Evolutionary conservation across 164 flowering plant species (phyloP).

Genomic region (Litsea cubeba): DNA sequence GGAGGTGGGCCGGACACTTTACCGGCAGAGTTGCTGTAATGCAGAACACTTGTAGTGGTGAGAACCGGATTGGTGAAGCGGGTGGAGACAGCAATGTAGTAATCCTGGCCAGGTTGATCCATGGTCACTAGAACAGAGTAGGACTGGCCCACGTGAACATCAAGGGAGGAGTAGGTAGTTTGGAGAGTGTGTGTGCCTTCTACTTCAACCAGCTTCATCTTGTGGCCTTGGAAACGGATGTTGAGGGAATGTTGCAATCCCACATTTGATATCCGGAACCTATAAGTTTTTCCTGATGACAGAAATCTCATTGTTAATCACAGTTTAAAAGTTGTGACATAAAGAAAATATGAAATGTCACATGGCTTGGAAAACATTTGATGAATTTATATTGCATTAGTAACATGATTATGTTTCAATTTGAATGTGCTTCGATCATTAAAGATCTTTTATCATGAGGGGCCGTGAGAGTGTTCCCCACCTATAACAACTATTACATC

Average conservation of each 20-base stretch:
- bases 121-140: slow-evolving; percentile 73
- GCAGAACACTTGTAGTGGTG: slow-evolving; percentile 49
- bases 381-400: too few species aligned
- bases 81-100: slow-evolving; percentile 60
- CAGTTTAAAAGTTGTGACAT: neutral
- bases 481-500: too few species aligned
- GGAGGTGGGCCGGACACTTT: slow-evolving; percentile 53
- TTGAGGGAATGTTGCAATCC: slow-evolving; percentile 64
- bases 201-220: slow-evolving; percentile 73
- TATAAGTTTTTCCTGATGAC: slow-evolving; percentile 66
- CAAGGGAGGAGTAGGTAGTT: slow-evolving; percentile 41
- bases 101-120: slow-evolving; percentile 59
- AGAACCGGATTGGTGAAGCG: slow-evolving; percentile 45
- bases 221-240: slow-evolving; percentile 61
- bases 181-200: slow-evolving; percentile 85
- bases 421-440: too few species aligned
- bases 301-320: neutral
- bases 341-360: neutral
- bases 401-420: too few species aligned
- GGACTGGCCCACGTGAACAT: slow-evolving; percentile 83
- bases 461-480: too few species aligned
- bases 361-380: too few species aligned
- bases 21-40: slow-evolving; percentile 43
- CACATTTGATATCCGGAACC: slow-evolving; percentile 82
- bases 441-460: too few species aligned